phyloP scores from a whole-genome alignment of 768 basidiomycete species.

The Clitopilus hobsonii region DNA sequence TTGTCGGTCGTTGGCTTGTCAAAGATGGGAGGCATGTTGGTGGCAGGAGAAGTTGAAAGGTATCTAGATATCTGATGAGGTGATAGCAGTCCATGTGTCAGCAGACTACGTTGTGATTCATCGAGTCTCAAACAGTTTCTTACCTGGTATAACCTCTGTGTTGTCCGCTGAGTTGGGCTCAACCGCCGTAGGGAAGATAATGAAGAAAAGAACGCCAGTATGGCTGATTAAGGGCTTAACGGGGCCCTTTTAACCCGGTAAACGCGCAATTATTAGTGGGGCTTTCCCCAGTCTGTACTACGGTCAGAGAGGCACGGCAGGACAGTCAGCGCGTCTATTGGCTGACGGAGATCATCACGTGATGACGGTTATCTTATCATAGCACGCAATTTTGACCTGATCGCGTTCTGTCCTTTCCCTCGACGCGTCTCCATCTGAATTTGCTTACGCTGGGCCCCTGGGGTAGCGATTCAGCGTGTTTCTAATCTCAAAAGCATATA shows the following conservation, averaged over 20 bases:
- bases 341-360: conserved; percentile 2
- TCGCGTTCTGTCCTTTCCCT: background rate
- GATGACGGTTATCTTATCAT: background rate
- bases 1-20: conserved; percentile 57
- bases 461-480: background rate
- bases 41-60: conserved; percentile 29
- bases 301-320: background rate
- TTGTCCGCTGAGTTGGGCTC: conserved; percentile 10
- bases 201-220: conserved; percentile 21
- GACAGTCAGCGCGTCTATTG: background rate
- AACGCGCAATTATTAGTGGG: conserved; percentile 11
- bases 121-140: conserved; percentile 1
- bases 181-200: conserved; percentile 9
- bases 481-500: background rate
- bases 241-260: conserved; percentile 15
- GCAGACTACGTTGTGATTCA: conserved; percentile 3
- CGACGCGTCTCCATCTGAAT: background rate
- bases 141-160: conserved; percentile 14
- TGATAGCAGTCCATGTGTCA: conserved; percentile 12
- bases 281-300: background rate
- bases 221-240: conserved; percentile 15
- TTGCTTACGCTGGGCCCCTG: background rate
- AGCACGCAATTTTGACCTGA: background rate
- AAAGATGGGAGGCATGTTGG: conserved; percentile 68
- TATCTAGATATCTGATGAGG: conserved; percentile 40